A percentile compares a stretch with the other conserved stretches of the same genome.
Conservation (phyloP, 495 filamentous ascomycete genomes). For the Daldinia loculata region DNA sequence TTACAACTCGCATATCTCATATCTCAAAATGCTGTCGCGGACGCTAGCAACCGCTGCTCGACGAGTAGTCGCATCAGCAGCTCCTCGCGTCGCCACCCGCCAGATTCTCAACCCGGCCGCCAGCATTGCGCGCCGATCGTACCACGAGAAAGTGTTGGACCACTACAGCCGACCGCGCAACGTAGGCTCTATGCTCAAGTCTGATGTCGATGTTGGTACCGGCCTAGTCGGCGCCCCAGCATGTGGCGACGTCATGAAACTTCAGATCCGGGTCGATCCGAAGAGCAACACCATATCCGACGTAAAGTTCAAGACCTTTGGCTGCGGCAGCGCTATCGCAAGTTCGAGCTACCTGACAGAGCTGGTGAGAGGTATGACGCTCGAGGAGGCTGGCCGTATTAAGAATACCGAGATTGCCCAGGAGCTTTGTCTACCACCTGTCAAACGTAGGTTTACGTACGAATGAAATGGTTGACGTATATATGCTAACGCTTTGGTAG, state of each 20-base stretch:
- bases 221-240: conserved; percentile 96
- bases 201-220: conserved; percentile 88
- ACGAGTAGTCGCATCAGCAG: conserved; percentile 39
- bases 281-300: conserved; percentile 89
- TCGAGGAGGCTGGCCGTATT: conserved; percentile 89
- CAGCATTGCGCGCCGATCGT: conserved; percentile 55
- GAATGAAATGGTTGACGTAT: too few species aligned
- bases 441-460: conserved; percentile 73
- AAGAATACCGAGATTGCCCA: conserved; percentile 97
- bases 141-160: conserved; percentile 79
- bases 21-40: conserved; percentile 42
- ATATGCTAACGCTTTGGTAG: conserved; percentile 51
- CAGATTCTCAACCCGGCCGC: conserved; percentile 49
- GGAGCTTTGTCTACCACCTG: conserved; percentile 93
- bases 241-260: conserved; percentile 97
- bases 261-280: conserved; percentile 96
- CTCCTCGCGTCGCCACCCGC: conserved; percentile 47
- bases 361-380: conserved; percentile 92
- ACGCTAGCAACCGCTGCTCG: conserved; percentile 46
- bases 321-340: conserved; percentile 95
- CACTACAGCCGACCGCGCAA: conserved; percentile 95
- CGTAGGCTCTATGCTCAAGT: conserved; percentile 91
- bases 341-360: conserved; percentile 91
- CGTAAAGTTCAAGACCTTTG: conserved; percentile 98
- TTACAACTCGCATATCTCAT: not conserved